Evolutionary conservation across 2,329 filamentous ascomycete species (phyloP), one percentile per base, ranked within the genome.

Genomic region (Laburnicola sp.): DNA sequence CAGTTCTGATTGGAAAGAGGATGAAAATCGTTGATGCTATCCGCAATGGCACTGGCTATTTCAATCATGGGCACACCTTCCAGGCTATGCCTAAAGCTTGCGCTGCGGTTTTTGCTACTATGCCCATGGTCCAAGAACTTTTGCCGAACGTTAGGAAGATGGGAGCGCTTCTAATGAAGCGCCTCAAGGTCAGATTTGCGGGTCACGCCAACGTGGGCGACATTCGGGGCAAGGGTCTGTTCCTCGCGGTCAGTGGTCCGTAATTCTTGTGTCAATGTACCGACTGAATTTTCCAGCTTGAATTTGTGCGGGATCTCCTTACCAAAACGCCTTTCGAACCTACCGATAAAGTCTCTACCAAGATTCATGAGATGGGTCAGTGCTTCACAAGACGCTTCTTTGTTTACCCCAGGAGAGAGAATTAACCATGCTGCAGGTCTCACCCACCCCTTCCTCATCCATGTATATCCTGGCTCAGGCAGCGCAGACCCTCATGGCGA

Each of bases 181-280:
- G 5, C 6, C 28, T 30, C 28, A 5, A 30, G 28, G 28, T 6
- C 10, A 30, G 28, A 30, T 5, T 10, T 30, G 10, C 28, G 0
- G 47, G 63, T 0, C 76, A 81, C 50, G 71, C 74, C 0, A 71
- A 80, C 54, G 83, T 87, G 0, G 84, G 84, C 3, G 74, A 87
- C 41, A 81, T 87, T 21, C 77, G 85, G 11, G 85, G 85, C 0
- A 74, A 76, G 11, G 85, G 85, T 1, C 65, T 85, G 6, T 83
- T 85, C 62, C 80, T 79, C 76, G 81, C 78, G 0, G 69, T 83
- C 68, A 69, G 79, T 78, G 3, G n/a, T 9, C 2, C 26, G 21
- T 2, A 3, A 4, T 34, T 31, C 3, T 31, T 11, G 3, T 32
- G 2, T 7, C 23, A 31, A 32, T 11, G 11, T 35, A 6, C 22